These are phyloP conservation scores for Apiosordaria backusii DNA, from an alignment of 495 filamentous ascomycete species.

Conservation along the genomic window DNA sequence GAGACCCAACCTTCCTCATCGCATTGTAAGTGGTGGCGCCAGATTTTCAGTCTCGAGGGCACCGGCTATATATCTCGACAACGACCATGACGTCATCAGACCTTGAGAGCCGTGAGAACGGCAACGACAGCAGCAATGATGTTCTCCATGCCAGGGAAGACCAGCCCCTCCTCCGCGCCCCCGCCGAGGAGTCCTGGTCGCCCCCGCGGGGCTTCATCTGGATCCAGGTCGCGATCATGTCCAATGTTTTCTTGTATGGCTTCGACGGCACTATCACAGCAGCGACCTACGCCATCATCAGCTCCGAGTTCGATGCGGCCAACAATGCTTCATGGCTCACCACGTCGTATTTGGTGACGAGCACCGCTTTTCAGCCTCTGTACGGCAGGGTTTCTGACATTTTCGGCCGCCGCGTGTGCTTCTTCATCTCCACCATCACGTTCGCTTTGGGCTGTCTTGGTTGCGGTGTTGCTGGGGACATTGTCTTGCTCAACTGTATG, in stretches of 20 bases:
- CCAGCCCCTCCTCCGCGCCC: conserved; percentile 37
- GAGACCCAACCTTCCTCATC: no score
- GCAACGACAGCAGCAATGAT: not conserved
- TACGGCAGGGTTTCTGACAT: conserved; percentile 50
- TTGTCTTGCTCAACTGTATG: conserved; percentile 45
- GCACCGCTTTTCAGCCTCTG: conserved; percentile 59
- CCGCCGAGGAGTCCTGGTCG: conserved; percentile 33
- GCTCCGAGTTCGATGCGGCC: conserved; percentile 50
- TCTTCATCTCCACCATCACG: conserved; percentile 46
- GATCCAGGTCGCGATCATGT: conserved; percentile 56
- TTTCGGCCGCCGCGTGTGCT: conserved; percentile 51
- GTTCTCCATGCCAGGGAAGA: conserved; percentile 13
- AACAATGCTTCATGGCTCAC: conserved; percentile 63
- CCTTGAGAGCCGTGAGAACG: not conserved
- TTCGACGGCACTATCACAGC: conserved; percentile 67
- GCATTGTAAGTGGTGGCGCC: no score
- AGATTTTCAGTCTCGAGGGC: not conserved
- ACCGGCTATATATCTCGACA: not conserved
- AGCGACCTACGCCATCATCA: conserved; percentile 62
- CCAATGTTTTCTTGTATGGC: conserved; percentile 62
- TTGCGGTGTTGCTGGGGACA: conserved; percentile 41
- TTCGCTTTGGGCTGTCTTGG: conserved; percentile 48
- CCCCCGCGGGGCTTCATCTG: conserved; percentile 39
- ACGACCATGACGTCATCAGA: conserved; percentile 10
- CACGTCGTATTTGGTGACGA: conserved; percentile 71